These are phyloP conservation scores for Colletotrichum magnum DNA, from an alignment of 2,329 filamentous ascomycete species.

Conservation along the genomic window DNA sequence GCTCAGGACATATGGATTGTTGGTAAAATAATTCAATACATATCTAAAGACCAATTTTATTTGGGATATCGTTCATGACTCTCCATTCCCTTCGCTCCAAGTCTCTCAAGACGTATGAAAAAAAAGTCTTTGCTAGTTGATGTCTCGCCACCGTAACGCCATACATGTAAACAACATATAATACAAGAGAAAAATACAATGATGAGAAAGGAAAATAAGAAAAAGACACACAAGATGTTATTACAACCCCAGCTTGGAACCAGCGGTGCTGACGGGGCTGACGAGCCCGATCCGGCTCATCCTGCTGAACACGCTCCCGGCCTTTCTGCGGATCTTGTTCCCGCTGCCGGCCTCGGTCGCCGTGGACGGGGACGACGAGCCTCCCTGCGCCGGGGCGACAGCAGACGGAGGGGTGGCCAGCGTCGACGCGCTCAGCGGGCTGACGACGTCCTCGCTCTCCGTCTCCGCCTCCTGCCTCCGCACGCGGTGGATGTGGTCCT, in stretches of 20 bases:
- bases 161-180: too few relatives aligned
- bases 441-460: conserved; percentile 41
- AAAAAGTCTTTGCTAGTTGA: too few relatives aligned
- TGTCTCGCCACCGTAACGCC: too few relatives aligned
- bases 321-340: conserved; percentile 34
- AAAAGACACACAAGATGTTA: background rate
- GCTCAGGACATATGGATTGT: too few relatives aligned
- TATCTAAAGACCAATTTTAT: too few relatives aligned
- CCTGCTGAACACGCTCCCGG: conserved; percentile 36
- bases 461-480: conserved; percentile 39
- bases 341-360: background rate
- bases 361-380: background rate
- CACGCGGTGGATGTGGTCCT: background rate
- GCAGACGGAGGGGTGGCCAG: background rate
- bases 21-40: too few relatives aligned
- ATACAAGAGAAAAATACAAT: too few relatives aligned
- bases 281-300: conserved; percentile 37
- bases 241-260: conserved; percentile 11
- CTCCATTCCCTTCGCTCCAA: too few relatives aligned
- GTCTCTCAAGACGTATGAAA: too few relatives aligned
- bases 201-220: too few relatives aligned
- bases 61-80: too few relatives aligned
- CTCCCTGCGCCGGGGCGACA: too few relatives aligned
- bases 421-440: conserved; percentile 38
- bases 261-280: conserved; percentile 24